Evolutionary conservation across 768 basidiomycete genomes (phyloP).

Genomic region (Cystobasidium ongulense): DNA sequence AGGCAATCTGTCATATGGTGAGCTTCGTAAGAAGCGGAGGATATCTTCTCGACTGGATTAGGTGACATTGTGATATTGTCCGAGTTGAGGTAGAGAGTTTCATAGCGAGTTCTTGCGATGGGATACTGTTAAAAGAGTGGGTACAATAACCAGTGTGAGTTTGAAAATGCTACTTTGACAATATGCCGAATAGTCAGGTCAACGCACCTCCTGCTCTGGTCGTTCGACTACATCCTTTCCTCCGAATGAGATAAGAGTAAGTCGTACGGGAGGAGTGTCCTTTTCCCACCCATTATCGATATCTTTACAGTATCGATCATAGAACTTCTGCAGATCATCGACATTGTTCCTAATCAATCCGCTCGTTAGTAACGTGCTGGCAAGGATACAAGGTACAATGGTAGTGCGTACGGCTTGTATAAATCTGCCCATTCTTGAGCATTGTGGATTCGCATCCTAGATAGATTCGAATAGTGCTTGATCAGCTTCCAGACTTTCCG

Average conservation of each 20-base stretch:
- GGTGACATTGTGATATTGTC: constrained; percentile 28
- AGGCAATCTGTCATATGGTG: constrained; percentile 21
- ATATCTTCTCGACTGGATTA: not conserved
- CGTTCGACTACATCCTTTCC: constrained; percentile 35
- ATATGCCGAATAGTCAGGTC: too few species aligned
- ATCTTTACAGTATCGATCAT: constrained; percentile 33
- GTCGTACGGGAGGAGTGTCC: constrained; percentile 35
- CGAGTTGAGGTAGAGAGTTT: constrained; percentile 19
- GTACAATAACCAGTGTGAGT: not conserved
- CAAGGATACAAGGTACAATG: not conserved
- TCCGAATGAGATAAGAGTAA: constrained; percentile 31
- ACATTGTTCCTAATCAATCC: constrained; percentile 18
- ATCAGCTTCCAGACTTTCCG: not conserved
- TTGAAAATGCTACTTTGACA: not conserved
- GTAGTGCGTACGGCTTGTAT: constrained; percentile 25
- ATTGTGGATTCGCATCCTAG: constrained; percentile 12
- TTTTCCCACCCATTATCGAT: constrained; percentile 35
- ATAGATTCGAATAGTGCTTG: not conserved
- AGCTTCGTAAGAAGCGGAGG: constrained; percentile 10
- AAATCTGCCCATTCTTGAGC: constrained; percentile 38
- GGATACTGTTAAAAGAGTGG: constrained; percentile 26
- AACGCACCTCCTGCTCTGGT: constrained; percentile 18
- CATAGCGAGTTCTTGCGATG: constrained; percentile 32
- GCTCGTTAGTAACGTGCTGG: too few species aligned
- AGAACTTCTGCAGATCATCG: constrained; percentile 35